A percentile compares a stretch with the other conserved stretches of the same genome.
phyloP scores from a whole-genome alignment of 345 rosid species.

The Aethionema arabicum region DNA sequence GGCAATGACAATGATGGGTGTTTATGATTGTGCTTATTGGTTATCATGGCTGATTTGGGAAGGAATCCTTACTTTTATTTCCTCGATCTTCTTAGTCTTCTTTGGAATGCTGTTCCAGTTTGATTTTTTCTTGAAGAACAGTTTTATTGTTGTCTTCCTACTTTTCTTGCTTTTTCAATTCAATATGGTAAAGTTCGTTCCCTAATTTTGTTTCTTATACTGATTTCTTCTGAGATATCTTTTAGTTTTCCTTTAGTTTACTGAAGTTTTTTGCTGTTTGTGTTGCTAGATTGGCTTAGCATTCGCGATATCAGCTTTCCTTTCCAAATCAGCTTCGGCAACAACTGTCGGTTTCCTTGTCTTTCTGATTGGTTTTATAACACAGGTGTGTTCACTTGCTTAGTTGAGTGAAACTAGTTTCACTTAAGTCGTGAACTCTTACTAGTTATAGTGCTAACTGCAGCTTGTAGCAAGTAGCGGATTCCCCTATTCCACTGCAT shows the following conservation, averaged over 20 bases:
- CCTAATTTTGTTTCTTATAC: slow-evolving; percentile 13
- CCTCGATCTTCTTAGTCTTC: slow-evolving; percentile 71
- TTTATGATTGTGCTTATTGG: slow-evolving; percentile 84
- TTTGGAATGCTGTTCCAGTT: slow-evolving; percentile 94
- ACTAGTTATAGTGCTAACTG: slow-evolving; percentile 25
- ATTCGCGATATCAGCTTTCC: slow-evolving; percentile 71
- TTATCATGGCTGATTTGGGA: slow-evolving; percentile 91
- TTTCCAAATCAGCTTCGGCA: slow-evolving; percentile 77
- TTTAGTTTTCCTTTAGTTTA: not conserved
- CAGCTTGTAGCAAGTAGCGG: slow-evolving; percentile 56
- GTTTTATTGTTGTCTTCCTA: slow-evolving; percentile 60
- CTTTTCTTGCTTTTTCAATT: slow-evolving; percentile 79
- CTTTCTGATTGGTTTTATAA: slow-evolving; percentile 67
- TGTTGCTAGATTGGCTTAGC: slow-evolving; percentile 72
- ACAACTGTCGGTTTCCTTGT: slow-evolving; percentile 76
- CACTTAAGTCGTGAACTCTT: slow-evolving; percentile 14
- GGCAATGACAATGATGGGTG: slow-evolving; percentile 90
- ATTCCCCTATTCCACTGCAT: slow-evolving; percentile 48
- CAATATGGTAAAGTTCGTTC: slow-evolving; percentile 62
- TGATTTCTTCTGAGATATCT: not conserved
- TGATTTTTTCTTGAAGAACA: slow-evolving; percentile 82
- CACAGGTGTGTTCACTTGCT: slow-evolving; percentile 60
- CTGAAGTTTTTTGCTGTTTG: slow-evolving; percentile 8
- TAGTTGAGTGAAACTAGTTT: slow-evolving; percentile 11
- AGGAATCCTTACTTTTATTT: slow-evolving; percentile 58